These are phyloP conservation scores for Xylaria sp. DNA, from an alignment of 2,329 filamentous ascomycete species.

Conservation along the genomic window DNA sequence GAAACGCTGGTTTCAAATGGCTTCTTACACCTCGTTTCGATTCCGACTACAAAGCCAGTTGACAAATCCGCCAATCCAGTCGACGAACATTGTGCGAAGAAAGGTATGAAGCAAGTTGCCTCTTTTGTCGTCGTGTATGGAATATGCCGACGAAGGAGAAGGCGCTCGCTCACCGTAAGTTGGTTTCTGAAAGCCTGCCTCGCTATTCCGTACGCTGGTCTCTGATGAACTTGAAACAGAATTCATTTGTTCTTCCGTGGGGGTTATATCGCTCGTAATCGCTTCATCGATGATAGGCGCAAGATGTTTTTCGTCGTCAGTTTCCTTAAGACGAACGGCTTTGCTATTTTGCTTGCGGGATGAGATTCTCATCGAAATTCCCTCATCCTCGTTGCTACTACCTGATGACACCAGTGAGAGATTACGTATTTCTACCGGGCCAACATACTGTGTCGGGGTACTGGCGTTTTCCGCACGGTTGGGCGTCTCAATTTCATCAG, in stretches of 20 bases:
- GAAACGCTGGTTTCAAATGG: not conserved
- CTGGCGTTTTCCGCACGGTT: not conserved
- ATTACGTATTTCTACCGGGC: conserved; percentile 24
- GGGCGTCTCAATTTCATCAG: not conserved
- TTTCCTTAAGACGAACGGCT: not conserved
- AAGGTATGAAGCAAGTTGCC: conserved; percentile 44
- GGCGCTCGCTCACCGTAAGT: conserved; percentile 23
- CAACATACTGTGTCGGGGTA: conserved; percentile 24
- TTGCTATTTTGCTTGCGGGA: not conserved
- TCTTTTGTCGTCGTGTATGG: conserved; percentile 8
- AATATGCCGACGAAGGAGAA: conserved; percentile 22
- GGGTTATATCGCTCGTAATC: not conserved
- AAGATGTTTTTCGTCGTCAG: not conserved
- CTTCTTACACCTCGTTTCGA: conserved; percentile 42
- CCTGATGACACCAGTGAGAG: conserved; percentile 8
- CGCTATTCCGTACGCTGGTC: conserved; percentile 16
- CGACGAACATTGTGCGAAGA: conserved; percentile 45
- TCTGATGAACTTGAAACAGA: conserved; percentile 2
- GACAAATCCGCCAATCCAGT: conserved; percentile 47
- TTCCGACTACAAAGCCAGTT: conserved; percentile 38
- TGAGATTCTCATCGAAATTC: conserved; percentile 35
- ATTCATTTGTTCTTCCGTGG: conserved; percentile 10
- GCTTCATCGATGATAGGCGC: not conserved
- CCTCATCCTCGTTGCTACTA: conserved; percentile 36
- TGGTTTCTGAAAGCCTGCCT: conserved; percentile 25